phyloP scores from a whole-genome alignment of 176 grass and related monocot species.

The Ensete glaucum region DNA sequence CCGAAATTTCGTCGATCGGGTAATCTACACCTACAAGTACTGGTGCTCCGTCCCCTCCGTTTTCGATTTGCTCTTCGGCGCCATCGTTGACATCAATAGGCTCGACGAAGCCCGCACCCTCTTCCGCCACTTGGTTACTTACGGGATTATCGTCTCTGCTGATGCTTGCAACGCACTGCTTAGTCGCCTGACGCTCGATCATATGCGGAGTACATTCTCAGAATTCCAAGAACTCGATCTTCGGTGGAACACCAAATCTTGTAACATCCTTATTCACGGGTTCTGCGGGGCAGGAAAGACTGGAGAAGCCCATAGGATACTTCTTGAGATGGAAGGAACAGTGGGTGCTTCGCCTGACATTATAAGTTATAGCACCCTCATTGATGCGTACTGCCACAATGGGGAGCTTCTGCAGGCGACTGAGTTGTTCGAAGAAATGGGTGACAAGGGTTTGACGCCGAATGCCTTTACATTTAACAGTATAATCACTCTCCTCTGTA shows the following conservation, averaged over 20 bases:
- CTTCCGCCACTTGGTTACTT: slow-evolving; percentile 52
- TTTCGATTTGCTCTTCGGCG: slow-evolving; percentile 67
- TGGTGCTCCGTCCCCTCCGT: slow-evolving; percentile 71
- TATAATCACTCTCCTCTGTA: slow-evolving; percentile 52
- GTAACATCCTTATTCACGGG: slow-evolving; percentile 61
- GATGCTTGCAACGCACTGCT: slow-evolving; percentile 63
- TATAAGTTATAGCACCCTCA: slow-evolving; percentile 67
- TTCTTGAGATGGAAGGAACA: slow-evolving; percentile 32
- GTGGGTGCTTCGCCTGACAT: slow-evolving; percentile 34
- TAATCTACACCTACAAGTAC: slow-evolving; percentile 70
- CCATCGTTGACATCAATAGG: slow-evolving; percentile 34
- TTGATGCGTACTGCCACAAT: slow-evolving; percentile 53
- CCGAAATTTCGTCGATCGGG: slow-evolving; percentile 53
- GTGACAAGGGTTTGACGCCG: slow-evolving; percentile 38
- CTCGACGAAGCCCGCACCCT: slow-evolving; percentile 30
- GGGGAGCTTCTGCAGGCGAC: slow-evolving; percentile 40
- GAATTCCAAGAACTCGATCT: slow-evolving; percentile 34
- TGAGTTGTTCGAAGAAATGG: slow-evolving; percentile 65
- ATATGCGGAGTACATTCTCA: slow-evolving; percentile 45
- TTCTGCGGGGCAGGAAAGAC: slow-evolving; percentile 34
- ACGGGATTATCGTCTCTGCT: slow-evolving; percentile 49
- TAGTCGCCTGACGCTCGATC: slow-evolving; percentile 35
- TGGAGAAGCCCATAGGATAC: slow-evolving; percentile 40
- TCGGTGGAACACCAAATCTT: slow-evolving; percentile 48
- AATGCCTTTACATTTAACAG: slow-evolving; percentile 59